Base-by-base conservation (phyloP, 1,139 yeast species). In the Saccharomycopsis hybrid region DNA sequence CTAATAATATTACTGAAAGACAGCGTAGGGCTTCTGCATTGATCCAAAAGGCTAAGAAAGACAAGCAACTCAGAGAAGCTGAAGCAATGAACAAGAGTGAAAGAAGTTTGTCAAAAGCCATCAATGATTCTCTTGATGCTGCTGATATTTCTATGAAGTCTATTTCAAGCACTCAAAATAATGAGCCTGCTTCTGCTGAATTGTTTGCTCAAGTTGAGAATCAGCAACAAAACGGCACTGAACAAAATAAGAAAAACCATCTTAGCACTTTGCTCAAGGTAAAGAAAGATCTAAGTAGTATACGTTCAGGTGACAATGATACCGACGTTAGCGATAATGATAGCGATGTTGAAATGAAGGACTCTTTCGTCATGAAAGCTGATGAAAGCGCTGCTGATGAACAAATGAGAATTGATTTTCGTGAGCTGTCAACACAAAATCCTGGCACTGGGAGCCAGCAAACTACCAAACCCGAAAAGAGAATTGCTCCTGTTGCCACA, bases 281-380 rank as follows among this genome's bases (percentile, higher is more conserved):
- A 11, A 11, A 13, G 11, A 13, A 33, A 33, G n/a, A 33, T 33
- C n/a, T 33, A 13, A 13, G 13, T 11, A 33, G n/a, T 33, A 33
- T 33, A 11, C 36, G 36, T 33, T 11, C 11, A 33, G 36, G 36
- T 33, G 36, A 33, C 7, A 13, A 33, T 33, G 36, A 33, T 33
- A 33, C 36, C n/a, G 7, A 3, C 18, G 18, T 18, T 25, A 28
- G 36, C 13, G 48, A 45, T 27, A 38, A 29, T 24, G 44, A 41
- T 46, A 28, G 41, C 30, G 44, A 41, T 24, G 32, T 44, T 44
- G 38, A 27, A 44, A 36, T n/a, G 31, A 27, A 18, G 4, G 30
- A 28, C 24, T 31, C 30, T 18, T 2, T n/a, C 11, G 13, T 2
- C 18, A 18, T 18, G 18, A 18, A 18, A 18, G 4, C 5, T 9